Evolutionary conservation across 768 basidiomycete species (phyloP).

Genomic region (Lepiota brunneoincarnata): DNA sequence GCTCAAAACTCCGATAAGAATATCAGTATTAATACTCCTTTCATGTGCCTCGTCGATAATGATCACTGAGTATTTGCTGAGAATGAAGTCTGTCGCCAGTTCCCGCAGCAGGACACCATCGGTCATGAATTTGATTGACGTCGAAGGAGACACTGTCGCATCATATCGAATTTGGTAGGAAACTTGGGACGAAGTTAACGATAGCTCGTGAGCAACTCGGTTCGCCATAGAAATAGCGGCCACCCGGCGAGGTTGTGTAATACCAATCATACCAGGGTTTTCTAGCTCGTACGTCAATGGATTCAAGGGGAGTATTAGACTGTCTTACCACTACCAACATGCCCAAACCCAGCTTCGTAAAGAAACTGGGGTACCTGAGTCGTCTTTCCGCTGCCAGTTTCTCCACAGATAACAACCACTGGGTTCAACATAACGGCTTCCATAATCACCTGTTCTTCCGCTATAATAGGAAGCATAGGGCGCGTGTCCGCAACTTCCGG

Average conservation of each 20-base stretch:
- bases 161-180: conserved; percentile 99
- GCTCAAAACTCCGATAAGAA: conserved; percentile 94
- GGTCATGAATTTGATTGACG: conserved; percentile 99
- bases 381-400: conserved; percentile 98
- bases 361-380: conserved; percentile 98
- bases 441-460: conserved; percentile 94
- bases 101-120: conserved; percentile 96
- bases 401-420: conserved; percentile 82
- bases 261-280: conserved; percentile 96
- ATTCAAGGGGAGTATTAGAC: neutral
- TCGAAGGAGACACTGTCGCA: conserved; percentile 84
- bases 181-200: conserved; percentile 73
- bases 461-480: conserved; percentile 80
- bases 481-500: conserved; percentile 74
- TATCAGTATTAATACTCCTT: conserved; percentile 96
- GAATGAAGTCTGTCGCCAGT: conserved; percentile 87
- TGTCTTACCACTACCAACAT: conserved; percentile 70
- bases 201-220: conserved; percentile 92
- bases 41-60: conserved; percentile 99
- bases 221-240: conserved; percentile 96
- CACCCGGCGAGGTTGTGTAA: conserved; percentile 96
- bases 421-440: conserved; percentile 85
- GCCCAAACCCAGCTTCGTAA: conserved; percentile 95
- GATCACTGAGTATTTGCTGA: conserved; percentile 91
- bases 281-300: conserved; percentile 2